Evolutionary conservation across 208 protist species (phyloP).

Genomic region (Wallacemonas sp.): DNA sequence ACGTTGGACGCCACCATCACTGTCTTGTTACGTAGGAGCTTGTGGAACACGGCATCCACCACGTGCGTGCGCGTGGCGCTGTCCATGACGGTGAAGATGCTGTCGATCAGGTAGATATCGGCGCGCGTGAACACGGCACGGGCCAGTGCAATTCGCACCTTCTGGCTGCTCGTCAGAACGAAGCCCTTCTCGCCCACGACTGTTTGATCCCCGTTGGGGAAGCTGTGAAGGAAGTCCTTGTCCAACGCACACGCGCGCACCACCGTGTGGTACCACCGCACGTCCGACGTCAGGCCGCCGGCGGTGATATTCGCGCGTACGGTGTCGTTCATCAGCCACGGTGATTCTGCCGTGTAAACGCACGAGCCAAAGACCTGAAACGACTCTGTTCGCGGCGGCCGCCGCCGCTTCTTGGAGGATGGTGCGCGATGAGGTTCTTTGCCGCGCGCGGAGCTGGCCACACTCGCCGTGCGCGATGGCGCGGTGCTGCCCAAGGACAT

Average conservation of each 20-base stretch:
- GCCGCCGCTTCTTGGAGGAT: not conserved
- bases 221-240: slow-evolving; percentile 55
- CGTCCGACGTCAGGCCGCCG: slow-evolving; percentile 27
- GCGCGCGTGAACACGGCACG: slow-evolving; percentile 73
- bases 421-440: no score
- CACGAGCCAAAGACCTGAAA: slow-evolving; percentile 63
- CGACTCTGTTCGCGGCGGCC: slow-evolving; percentile 31
- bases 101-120: slow-evolving; percentile 90
- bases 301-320: slow-evolving; percentile 93
- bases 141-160: slow-evolving; percentile 74
- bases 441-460: slow-evolving; percentile 11
- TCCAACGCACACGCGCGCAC: slow-evolving; percentile 68
- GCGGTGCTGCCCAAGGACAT: no score
- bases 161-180: slow-evolving; percentile 69
- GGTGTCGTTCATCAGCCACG: slow-evolving; percentile 92
- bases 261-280: slow-evolving; percentile 64
- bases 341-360: slow-evolving; percentile 75
- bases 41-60: slow-evolving; percentile 64
- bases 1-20: slow-evolving; percentile 75
- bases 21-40: slow-evolving; percentile 73
- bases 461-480: no score
- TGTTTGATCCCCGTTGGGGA: slow-evolving; percentile 84
- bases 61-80: slow-evolving; percentile 52
- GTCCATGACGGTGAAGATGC: slow-evolving; percentile 90
- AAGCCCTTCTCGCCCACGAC: slow-evolving; percentile 79